phyloP scores from a whole-genome alignment of 257 asterid genomes.

The Orobanche coerulescens region DNA sequence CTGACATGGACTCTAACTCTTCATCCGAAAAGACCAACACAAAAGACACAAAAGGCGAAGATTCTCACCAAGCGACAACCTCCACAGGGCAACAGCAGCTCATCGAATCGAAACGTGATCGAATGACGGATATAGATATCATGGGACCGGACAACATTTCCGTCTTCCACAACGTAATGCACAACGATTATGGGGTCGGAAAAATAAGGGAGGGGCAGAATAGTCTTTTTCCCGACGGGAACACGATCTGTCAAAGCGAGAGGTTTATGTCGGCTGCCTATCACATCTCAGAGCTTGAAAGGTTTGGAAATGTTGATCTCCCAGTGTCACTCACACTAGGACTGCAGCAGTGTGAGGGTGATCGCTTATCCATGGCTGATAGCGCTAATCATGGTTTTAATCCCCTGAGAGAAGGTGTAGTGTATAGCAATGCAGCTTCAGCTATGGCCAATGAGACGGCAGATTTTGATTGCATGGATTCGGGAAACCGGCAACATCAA shows the following conservation, averaged over 20 bases:
- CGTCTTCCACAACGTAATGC: conserved; percentile 24
- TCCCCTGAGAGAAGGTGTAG: conserved; percentile 41
- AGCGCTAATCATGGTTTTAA: conserved; percentile 32
- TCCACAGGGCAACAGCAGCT: conserved; percentile 29
- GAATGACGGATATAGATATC: conserved; percentile 35
- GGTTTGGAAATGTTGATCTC: conserved; percentile 38
- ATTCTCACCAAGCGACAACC: conserved; percentile 30
- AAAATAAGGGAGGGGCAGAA: conserved; percentile 14
- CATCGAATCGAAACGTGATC: conserved; percentile 35
- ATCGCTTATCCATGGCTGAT: conserved; percentile 32
- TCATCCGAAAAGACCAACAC: conserved; percentile 40
- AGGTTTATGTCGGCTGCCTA: conserved; percentile 32
- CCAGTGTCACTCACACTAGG: conserved; percentile 74
- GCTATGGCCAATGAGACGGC: conserved; percentile 37
- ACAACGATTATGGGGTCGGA: conserved; percentile 24
- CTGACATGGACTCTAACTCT: conserved; percentile 54
- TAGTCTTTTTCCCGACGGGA: conserved; percentile 21
- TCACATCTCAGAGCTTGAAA: conserved; percentile 52
- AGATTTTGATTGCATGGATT: conserved; percentile 50
- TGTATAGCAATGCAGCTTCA: conserved; percentile 29
- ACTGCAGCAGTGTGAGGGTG: conserved; percentile 64
- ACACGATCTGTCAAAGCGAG: conserved; percentile 20
- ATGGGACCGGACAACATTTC: conserved; percentile 32
- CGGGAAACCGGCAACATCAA: conserved; percentile 40
- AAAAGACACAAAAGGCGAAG: conserved; percentile 39